Percentiles rank a stretch among this genome's conserved stretches.
These are phyloP conservation scores for Parachaetomium inaequale DNA, from an alignment of 495 filamentous ascomycete genomes.

Conservation along the genomic window DNA sequence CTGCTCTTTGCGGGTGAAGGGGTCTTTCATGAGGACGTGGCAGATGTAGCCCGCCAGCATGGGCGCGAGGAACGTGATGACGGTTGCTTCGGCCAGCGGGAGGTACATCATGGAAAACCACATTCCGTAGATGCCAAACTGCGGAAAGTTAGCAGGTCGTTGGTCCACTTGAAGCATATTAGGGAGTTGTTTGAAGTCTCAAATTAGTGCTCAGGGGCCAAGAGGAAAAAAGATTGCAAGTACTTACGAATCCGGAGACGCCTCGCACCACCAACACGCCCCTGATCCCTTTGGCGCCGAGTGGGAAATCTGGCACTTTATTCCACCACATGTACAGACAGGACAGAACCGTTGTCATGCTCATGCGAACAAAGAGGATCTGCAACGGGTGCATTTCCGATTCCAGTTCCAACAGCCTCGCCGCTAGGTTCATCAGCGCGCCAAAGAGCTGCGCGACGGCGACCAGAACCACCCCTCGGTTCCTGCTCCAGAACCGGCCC, in stretches of 20 bases:
- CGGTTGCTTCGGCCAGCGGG: conserved; percentile 84
- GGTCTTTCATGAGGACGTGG: conserved; percentile 68
- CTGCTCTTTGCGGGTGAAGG: conserved; percentile 75
- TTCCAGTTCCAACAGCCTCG: conserved; percentile 71
- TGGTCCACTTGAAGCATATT: background rate
- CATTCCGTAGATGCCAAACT: conserved; percentile 66
- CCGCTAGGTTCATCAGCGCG: conserved; percentile 81
- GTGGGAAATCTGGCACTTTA: conserved; percentile 62
- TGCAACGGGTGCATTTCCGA: conserved; percentile 81
- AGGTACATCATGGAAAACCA: conserved; percentile 76
- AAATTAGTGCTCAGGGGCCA: background rate
- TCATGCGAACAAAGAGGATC: conserved; percentile 83
- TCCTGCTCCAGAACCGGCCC: conserved; percentile 43
- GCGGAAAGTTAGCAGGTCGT: background rate
- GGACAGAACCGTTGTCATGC: conserved; percentile 64
- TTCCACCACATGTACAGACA: conserved; percentile 72
- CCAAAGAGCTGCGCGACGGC: conserved; percentile 78
- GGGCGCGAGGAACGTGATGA: conserved; percentile 86
- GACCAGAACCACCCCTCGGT: conserved; percentile 73
- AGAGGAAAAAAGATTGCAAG: conserved; percentile 20
- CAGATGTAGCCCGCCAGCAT: conserved; percentile 80
- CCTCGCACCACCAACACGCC: conserved; percentile 66
- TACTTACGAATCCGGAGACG: conserved; percentile 61
- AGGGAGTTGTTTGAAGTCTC: background rate
- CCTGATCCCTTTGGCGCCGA: conserved; percentile 64